Evolutionary conservation across 2,329 filamentous ascomycete genomes (phyloP), one percentile per base, ranked within the genome.

Genomic region (Pochonia chlamydosporia): DNA sequence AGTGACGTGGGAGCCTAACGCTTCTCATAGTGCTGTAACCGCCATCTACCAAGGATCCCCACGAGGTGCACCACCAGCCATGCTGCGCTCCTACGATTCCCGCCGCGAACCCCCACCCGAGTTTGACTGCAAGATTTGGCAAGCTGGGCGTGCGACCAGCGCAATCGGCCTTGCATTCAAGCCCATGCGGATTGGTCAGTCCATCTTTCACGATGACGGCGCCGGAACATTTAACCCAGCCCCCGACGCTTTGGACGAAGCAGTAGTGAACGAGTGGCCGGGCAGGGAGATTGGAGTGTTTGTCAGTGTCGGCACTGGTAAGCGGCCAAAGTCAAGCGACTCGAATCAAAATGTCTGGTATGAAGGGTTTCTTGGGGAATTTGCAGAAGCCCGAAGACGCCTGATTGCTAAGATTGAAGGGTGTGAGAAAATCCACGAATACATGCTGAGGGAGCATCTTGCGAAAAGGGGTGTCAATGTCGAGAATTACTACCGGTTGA

Each of bases 131-230:
- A 95, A 85, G 40, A 93, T 99, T 48, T 99, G 93, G 93, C 85
- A 99, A 69, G 93, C 93, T 4, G 93, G 93, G 10, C 82, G 93
- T 50, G 93, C 93, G n/a, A 99, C 93, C 1, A 89, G 81, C 45
- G 89, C 93, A 1, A 93, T 92, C 1, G 89, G 88, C 1, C 74
- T 96, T 37, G 93, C 93, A 1, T 99, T 99, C 71, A 99, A 99
- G 64, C 90, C 92, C 0, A 90, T 99, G 43, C 85, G 87, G 54
- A 88, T 99, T 33, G 93, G 93, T 3, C 92, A 97, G 64, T 92
- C 90, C 1, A 76, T 90, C 9, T 99, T 99, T 61, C 85, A 96
- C 50, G 93, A 99, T 56, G 92, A 97, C 63, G 93, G 93, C 1
- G 77, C 80, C 1, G 93, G 93, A 4, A 90, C 86, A 52, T 99